These are phyloP conservation scores for Gossypium arboreum DNA, from an alignment of 345 rosid species.

Conservation along the genomic window DNA sequence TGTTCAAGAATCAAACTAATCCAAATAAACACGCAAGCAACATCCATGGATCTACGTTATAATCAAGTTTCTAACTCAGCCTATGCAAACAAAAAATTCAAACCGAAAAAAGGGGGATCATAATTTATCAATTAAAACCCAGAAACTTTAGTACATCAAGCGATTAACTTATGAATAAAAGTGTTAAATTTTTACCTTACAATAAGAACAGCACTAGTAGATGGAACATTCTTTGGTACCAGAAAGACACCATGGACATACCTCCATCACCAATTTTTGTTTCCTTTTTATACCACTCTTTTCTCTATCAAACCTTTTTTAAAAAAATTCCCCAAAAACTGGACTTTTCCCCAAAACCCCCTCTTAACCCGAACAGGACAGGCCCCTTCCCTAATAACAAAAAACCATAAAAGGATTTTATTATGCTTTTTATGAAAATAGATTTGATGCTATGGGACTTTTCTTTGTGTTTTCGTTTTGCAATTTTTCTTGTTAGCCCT, in stretches of 20 bases:
- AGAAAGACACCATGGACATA: constrained; percentile 27
- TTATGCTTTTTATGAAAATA: neutral
- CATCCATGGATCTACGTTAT: neutral
- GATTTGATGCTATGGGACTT: constrained; percentile 4
- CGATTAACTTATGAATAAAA: constrained; percentile 5
- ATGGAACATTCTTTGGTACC: neutral
- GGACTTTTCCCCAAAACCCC: constrained; percentile 18
- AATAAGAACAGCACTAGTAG: constrained; percentile 9
- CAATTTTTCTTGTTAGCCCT: constrained; percentile 1
- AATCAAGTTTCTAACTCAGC: neutral
- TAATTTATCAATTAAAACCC: constrained; percentile 8
- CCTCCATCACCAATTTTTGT: constrained; percentile 23
- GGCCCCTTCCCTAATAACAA: neutral
- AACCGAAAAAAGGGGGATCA: neutral
- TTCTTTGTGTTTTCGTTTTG: constrained; percentile 12
- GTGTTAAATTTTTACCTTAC: constrained; percentile 23
- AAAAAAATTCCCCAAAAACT: constrained; percentile 17
- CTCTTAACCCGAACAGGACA: neutral
- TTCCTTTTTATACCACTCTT: constrained; percentile 24
- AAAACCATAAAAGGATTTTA: neutral
- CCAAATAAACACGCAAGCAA: constrained; percentile 1
- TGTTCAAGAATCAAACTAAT: neutral
- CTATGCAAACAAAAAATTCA: neutral
- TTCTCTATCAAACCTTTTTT: constrained; percentile 20
- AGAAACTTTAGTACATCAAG: neutral